A percentile compares a stretch with the other conserved stretches of the same genome.
Evolutionary conservation across 176 grass and related monocot genomes (phyloP).

Genomic region (Eremochloa ophiuroides): DNA sequence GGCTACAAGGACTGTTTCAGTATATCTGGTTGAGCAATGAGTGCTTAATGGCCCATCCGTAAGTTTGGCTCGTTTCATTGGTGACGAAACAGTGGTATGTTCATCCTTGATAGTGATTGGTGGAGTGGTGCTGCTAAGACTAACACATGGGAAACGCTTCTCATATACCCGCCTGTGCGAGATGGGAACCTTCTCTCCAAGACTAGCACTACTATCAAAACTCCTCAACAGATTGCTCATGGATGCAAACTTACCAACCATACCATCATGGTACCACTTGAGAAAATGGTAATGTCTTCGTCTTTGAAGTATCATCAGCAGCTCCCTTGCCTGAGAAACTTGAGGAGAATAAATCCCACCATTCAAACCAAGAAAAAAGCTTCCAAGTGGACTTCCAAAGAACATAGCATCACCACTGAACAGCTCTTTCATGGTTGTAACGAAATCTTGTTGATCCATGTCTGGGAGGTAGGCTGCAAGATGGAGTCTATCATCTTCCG

Average conservation of each 20-base stretch:
- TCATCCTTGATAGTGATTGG: conserved; percentile 16
- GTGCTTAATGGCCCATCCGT: conserved; percentile 22
- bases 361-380: conserved; percentile 50
- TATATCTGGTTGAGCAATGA: conserved; percentile 29
- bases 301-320: conserved; percentile 45
- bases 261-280: conserved; percentile 58
- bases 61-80: conserved; percentile 42
- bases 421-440: conserved; percentile 52
- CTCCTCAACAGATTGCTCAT: conserved; percentile 41
- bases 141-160: conserved; percentile 40
- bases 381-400: conserved; percentile 61
- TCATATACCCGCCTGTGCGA: conserved; percentile 29
- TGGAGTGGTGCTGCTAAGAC: conserved; percentile 32
- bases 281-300: conserved; percentile 63
- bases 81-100: conserved; percentile 12
- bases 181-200: conserved; percentile 45
- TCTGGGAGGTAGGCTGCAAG: conserved; percentile 66
- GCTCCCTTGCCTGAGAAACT: conserved; percentile 60
- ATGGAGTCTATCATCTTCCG: conserved; percentile 66
- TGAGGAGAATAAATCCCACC: conserved; percentile 75
- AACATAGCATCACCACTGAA: conserved; percentile 54
- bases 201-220: conserved; percentile 16
- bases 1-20: conserved; percentile 26
- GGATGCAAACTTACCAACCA: conserved; percentile 47
- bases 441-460: conserved; percentile 67